These are phyloP conservation scores for Lablab purpureus DNA, from an alignment of 306 rosid species.

Conservation along the genomic window DNA sequence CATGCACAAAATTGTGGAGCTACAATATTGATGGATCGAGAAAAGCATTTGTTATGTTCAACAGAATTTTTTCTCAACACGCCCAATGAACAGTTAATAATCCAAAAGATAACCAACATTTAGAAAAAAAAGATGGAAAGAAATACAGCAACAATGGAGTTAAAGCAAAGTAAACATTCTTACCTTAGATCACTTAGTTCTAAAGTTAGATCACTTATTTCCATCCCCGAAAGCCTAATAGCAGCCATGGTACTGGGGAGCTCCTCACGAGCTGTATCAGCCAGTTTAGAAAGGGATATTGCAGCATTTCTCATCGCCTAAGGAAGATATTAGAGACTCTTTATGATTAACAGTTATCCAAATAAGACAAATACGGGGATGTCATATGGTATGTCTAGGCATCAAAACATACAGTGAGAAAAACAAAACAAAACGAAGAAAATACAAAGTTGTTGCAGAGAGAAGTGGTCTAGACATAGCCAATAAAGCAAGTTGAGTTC, in stretches of 20 bases:
- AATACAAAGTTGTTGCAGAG: neutral
- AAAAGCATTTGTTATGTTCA: neutral
- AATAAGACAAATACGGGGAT: slow-evolving; percentile 23
- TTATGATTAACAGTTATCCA: slow-evolving; percentile 18
- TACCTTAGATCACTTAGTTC: slow-evolving; percentile 89
- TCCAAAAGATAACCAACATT: slow-evolving; percentile 26
- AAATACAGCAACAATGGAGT: slow-evolving; percentile 15
- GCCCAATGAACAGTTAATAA: neutral
- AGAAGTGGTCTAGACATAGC: slow-evolving; percentile 5
- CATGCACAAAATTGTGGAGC: no score
- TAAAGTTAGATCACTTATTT: slow-evolving; percentile 87
- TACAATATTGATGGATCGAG: no score
- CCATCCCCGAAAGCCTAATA: slow-evolving; percentile 96
- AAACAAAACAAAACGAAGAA: neutral
- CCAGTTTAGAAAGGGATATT: slow-evolving; percentile 85
- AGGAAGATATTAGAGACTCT: slow-evolving; percentile 11
- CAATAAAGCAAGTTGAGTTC: slow-evolving; percentile 19
- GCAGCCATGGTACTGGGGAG: slow-evolving; percentile 99
- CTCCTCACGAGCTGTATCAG: slow-evolving; percentile 93
- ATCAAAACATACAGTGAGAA: neutral
- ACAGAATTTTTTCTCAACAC: neutral
- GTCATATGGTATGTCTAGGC: slow-evolving; percentile 14
- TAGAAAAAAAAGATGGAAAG: slow-evolving; percentile 33
- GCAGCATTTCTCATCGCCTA: slow-evolving; percentile 97
- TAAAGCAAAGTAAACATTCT: slow-evolving; percentile 35